phyloP scores from a whole-genome alignment of 1,284 basidiomycete species.

The Pseudozyma tsukubaensis region DNA sequence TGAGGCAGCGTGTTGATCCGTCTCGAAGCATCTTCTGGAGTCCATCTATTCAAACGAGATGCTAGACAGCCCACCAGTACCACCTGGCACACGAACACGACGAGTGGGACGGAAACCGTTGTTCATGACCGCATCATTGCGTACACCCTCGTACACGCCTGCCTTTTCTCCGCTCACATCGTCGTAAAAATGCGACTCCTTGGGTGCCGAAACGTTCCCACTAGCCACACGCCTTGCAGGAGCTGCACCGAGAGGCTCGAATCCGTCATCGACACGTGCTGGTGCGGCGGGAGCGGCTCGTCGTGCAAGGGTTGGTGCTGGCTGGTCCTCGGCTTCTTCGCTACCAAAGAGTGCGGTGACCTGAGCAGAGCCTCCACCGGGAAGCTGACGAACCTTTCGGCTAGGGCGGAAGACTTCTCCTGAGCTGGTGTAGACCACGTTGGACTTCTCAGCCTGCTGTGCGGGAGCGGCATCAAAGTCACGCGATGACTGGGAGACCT shows the following conservation, averaged over 20 bases:
- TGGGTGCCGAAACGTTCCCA: conserved; percentile 25
- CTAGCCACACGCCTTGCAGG: conserved; percentile 31
- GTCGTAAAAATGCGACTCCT: conserved; percentile 35
- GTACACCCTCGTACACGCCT: conserved; percentile 44
- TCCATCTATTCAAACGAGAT: conserved; percentile 50
- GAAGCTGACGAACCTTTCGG: conserved; percentile 58
- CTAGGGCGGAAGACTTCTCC: conserved; percentile 61
- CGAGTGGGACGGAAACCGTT: conserved; percentile 58
- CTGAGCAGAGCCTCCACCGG: conserved; percentile 55
- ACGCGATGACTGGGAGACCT: conserved; percentile 9
- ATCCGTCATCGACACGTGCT: conserved; percentile 22
- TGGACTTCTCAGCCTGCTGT: conserved; percentile 13
- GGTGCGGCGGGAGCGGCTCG: conserved; percentile 13
- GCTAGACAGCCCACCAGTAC: conserved; percentile 56
- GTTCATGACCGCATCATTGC: conserved; percentile 50
- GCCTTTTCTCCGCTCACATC: conserved; percentile 26
- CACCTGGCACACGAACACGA: conserved; percentile 54
- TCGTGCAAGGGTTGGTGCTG: conserved; percentile 8
- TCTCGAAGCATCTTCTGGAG: too few relatives aligned
- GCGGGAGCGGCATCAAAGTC: conserved; percentile 5
- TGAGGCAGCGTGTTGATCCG: too few relatives aligned
- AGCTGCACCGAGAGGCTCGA: conserved; percentile 34
- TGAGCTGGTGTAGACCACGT: conserved; percentile 53
- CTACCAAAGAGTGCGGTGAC: conserved; percentile 57
- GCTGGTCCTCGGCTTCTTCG: conserved; percentile 41